A percentile compares a stretch with the other conserved stretches of the same genome.
Evolutionary conservation across 306 rosid genomes (phyloP).

Genomic region (Cicer cuneatum): DNA sequence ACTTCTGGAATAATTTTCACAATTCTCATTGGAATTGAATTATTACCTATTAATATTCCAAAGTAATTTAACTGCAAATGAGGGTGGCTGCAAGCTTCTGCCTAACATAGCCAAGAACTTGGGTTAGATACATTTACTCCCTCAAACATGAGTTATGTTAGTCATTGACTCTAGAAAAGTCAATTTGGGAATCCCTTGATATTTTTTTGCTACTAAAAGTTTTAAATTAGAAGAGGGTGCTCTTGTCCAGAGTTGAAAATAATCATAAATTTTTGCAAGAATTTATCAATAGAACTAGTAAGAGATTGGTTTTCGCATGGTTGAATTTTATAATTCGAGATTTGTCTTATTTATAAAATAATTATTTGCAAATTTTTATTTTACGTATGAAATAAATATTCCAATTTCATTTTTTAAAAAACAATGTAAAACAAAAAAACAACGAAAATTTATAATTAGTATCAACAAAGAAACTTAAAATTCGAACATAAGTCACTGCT

Average conservation of each 20-base stretch:
- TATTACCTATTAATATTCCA: background rate
- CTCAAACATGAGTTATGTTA: slow-evolving; percentile 16
- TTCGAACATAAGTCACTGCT: background rate
- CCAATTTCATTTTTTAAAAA: too few species aligned
- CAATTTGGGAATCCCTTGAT: slow-evolving; percentile 39
- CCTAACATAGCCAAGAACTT: slow-evolving; percentile 45
- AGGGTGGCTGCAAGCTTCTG: slow-evolving; percentile 1
- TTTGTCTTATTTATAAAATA: too few species aligned
- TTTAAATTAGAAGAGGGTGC: background rate
- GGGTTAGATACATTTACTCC: slow-evolving; percentile 43
- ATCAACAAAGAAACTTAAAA: background rate
- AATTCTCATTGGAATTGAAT: slow-evolving; percentile 31
- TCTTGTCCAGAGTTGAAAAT: too few species aligned
- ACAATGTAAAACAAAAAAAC: too few species aligned
- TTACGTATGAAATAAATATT: too few species aligned
- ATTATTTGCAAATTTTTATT: too few species aligned
- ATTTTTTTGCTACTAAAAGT: background rate
- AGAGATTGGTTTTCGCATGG: too few species aligned
- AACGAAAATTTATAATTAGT: background rate
- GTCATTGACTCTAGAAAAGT: slow-evolving; percentile 17
- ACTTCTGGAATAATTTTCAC: slow-evolving; percentile 25
- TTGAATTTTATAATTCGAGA: too few species aligned
- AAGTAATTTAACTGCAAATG: background rate
- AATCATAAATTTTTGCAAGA: background rate
- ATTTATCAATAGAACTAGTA: background rate